These are phyloP conservation scores for Trypanosoma platydactyli DNA, from an alignment of 208 protist species.

Conservation along the genomic window DNA sequence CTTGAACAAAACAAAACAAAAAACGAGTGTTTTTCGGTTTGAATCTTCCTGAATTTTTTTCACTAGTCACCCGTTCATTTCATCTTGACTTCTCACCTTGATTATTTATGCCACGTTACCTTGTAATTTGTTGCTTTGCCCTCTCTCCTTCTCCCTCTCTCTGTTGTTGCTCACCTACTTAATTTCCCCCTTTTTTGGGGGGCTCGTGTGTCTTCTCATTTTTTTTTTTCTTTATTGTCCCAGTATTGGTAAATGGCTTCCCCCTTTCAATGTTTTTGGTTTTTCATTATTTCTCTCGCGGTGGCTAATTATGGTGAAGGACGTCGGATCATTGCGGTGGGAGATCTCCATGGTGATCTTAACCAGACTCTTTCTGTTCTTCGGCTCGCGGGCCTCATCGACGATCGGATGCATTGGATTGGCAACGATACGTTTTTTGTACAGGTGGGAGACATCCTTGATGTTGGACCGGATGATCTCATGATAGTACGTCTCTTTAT, in stretches of 20 bases:
- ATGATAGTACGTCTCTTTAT: constrained; percentile 81
- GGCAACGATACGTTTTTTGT: constrained; percentile 77
- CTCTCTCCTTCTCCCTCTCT: constrained; percentile 3
- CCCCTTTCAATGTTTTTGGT: constrained; percentile 15
- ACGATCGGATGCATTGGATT: constrained; percentile 76
- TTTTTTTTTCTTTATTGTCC: constrained; percentile 9
- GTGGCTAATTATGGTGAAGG: constrained; percentile 17
- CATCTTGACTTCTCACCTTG: neutral
- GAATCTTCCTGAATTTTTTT: neutral
- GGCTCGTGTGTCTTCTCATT: constrained; percentile 15
- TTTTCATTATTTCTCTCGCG: constrained; percentile 5
- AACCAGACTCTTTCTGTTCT: constrained; percentile 75
- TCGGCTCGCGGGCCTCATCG: constrained; percentile 64
- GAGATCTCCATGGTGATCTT: constrained; percentile 88
- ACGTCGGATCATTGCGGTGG: constrained; percentile 73
- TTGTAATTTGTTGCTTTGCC: too few relatives aligned
- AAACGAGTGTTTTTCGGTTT: neutral
- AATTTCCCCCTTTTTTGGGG: constrained; percentile 12
- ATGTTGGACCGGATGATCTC: constrained; percentile 85
- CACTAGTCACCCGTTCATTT: neutral
- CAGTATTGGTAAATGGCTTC: neutral
- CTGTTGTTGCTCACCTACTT: neutral
- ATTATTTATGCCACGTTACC: neutral
- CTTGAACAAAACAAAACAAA: constrained; percentile 1
- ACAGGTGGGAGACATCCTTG: constrained; percentile 92